Evolutionary conservation across 2,329 filamentous ascomycete genomes (phyloP), one percentile per base, ranked within the genome.

Genomic region (Fusarium phyllophilum): DNA sequence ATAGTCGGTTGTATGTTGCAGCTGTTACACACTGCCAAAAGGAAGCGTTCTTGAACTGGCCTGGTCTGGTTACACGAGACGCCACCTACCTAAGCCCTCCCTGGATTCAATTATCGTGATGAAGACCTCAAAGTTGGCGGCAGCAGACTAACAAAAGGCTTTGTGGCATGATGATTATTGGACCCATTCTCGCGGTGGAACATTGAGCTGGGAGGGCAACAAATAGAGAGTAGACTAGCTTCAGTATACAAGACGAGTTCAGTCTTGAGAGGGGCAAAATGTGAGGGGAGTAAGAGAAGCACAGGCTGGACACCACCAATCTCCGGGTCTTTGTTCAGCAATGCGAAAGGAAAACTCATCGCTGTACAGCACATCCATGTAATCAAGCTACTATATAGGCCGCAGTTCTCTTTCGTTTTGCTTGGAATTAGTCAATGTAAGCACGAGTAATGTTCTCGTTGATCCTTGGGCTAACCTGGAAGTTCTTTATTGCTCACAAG

Each of bases 211-310:
- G 3, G 46, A 48, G 14, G 11, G 3, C 29, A 48, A 31, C 14
- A 8, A 6, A 2, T 7, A 8, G 20, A 48, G 9, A 22, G 7
- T 11, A 22, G 26, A 22, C 6, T 12, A 33, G 22, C 20, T 18
- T 33, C 18, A 3, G 29, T 3, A n/a, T 13, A 7, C 1, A 3
- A 18, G 11, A 18, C 33, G 3, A 5, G 5, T n/a, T n/a, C 14
- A n/a, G 7, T 9, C 10, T n/a, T 10, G 29, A 17, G 29, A n/a
- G 14, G 5, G 10, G 18, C 3, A 9, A 7, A n/a, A 4, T 7
- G 1, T 0, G 2, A 49, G 3, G 2, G 9, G 13, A 20, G 5
- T 18, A 7, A 49, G 5, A n/a, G 15, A n/a, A 18, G 4, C 3
- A 13, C 3, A 3, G 1, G 4, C 5, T 18, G 29, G 3, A 12